Base-by-base conservation (phyloP, 441 rosid genomes). In the Euphorbia schlechtendalii region DNA sequence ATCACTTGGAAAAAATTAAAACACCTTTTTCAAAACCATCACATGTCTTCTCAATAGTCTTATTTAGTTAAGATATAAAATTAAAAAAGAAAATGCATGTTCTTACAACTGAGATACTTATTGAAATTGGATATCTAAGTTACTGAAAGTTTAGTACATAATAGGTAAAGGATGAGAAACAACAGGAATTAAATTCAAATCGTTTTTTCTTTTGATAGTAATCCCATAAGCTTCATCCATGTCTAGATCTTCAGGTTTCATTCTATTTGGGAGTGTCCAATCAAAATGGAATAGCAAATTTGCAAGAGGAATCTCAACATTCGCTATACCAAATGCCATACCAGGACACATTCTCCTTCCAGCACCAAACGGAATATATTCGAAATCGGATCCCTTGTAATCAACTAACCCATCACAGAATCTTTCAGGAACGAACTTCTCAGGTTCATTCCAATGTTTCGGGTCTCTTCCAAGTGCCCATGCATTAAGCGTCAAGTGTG, bases 321-420 rank as follows among this genome's bases (percentile, higher is more conserved):
- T 72, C 1, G 65, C 66, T 1, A 66, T 0, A 0, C 71, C 81
- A 34, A 72, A 78, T 7, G 36, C 5, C n/a, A 73, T 64, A 8
- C 77, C 77, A 0, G 77, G 76, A 67, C 77, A 78, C 0, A 75
- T 64, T 63, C 83, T 77, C 45, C 81, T 74, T 48, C 83, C 81
- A 0, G 73, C 74, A 3, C 80, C 80, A 51, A 76, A 79, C 18
- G 80, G 80, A 9, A 73, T 69, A 14, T 46, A 71, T n/a, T 53
- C 69, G 14, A 78, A 75, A 45, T 68, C 25, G 0, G 32, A 24
- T 2, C 82, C 77, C 11, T 34, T 68, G 10, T 55, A 73, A 57
- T 70, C 79, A 4, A 72, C 48, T 4, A 56, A 2, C 17, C 61
- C 63, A 20, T 67, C 59, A 12, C 25, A 0, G 12, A 78, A 65